These are phyloP conservation scores for Lippia alba DNA, from an alignment of 305 asterid species.

Conservation along the genomic window DNA sequence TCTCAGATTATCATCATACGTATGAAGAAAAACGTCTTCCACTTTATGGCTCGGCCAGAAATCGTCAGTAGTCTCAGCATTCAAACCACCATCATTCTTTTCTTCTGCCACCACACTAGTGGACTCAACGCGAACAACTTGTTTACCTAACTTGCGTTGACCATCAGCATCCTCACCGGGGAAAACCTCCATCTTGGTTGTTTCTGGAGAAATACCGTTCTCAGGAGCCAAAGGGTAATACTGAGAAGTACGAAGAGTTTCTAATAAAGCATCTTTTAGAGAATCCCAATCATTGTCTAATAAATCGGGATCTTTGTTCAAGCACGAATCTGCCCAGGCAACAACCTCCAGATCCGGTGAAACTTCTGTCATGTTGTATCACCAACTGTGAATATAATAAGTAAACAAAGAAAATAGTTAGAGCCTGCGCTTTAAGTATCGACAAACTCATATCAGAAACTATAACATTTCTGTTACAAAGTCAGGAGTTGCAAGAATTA, in stretches of 20 bases:
- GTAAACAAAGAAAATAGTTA: slow-evolving; percentile 19
- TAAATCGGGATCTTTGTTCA: slow-evolving; percentile 50
- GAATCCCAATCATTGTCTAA: slow-evolving; percentile 52
- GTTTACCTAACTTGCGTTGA: slow-evolving; percentile 27
- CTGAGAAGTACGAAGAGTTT: slow-evolving; percentile 30
- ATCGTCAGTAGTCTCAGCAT: slow-evolving; percentile 36
- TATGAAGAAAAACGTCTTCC: slow-evolving; percentile 59
- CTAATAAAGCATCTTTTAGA: slow-evolving; percentile 46
- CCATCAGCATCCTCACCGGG: slow-evolving; percentile 22
- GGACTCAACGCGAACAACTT: slow-evolving; percentile 29
- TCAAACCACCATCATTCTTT: slow-evolving; percentile 27
- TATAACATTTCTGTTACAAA: neutral
- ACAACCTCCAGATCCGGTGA: slow-evolving; percentile 43
- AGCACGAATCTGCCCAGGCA: slow-evolving; percentile 86
- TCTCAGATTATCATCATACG: slow-evolving; percentile 54
- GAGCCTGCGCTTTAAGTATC: slow-evolving; percentile 5
- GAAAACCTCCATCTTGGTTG: slow-evolving; percentile 30
- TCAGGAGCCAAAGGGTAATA: slow-evolving; percentile 28
- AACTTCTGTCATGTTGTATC: slow-evolving; percentile 37
- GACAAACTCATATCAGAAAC: neutral
- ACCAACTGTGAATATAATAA: slow-evolving; percentile 37
- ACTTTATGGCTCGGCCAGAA: slow-evolving; percentile 47
- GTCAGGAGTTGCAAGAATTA: neutral
- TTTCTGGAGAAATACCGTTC: slow-evolving; percentile 24
- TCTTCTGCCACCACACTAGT: slow-evolving; percentile 32